These are phyloP conservation scores for Rozella allomycis DNA, from an alignment of 371 early-diverging fungal species.

Conservation along the genomic window DNA sequence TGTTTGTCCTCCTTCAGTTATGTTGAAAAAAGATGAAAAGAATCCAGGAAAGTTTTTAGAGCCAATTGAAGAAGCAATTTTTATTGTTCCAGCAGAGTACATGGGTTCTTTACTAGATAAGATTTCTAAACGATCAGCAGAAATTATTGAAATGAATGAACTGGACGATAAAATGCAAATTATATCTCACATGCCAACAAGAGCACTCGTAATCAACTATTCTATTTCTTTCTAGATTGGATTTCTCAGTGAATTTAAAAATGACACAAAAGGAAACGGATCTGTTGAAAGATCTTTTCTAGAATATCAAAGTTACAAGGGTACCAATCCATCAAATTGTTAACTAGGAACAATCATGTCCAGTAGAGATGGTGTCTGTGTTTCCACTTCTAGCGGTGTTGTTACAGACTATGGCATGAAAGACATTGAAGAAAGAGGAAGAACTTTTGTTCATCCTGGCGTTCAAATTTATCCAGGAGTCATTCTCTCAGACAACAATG, in stretches of 20 bases:
- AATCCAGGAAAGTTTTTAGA: slow-evolving; percentile 25
- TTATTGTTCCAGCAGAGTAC: slow-evolving; percentile 39
- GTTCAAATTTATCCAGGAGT: slow-evolving; percentile 50
- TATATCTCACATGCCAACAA: slow-evolving; percentile 45
- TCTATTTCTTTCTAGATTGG: too few relatives aligned
- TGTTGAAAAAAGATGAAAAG: slow-evolving; percentile 26
- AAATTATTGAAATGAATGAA: slow-evolving; percentile 41
- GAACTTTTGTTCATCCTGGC: slow-evolving; percentile 42
- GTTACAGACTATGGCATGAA: slow-evolving; percentile 43
- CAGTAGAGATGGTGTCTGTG: slow-evolving; percentile 46
- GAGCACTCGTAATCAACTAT: too few relatives aligned
- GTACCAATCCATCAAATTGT: too few relatives aligned
- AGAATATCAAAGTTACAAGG: slow-evolving; percentile 39
- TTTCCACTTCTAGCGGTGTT: slow-evolving; percentile 26
- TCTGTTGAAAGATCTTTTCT: slow-evolving; percentile 15
- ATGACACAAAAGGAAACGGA: slow-evolving; percentile 39
- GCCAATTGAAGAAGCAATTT: slow-evolving; percentile 54
- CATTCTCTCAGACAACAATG: slow-evolving; percentile 53
- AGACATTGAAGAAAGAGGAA: slow-evolving; percentile 46
- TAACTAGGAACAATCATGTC: too few relatives aligned
- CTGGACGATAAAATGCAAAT: slow-evolving; percentile 39
- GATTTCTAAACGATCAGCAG: slow-evolving; percentile 46
- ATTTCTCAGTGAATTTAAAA: slow-evolving; percentile 53
- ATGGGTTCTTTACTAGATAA: slow-evolving; percentile 52
- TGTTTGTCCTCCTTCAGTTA: slow-evolving; percentile 49